Evolutionary conservation across 495 filamentous ascomycete species (phyloP), one percentile per base, ranked within the genome.

Genomic region (Penicillium simplicissimum): DNA sequence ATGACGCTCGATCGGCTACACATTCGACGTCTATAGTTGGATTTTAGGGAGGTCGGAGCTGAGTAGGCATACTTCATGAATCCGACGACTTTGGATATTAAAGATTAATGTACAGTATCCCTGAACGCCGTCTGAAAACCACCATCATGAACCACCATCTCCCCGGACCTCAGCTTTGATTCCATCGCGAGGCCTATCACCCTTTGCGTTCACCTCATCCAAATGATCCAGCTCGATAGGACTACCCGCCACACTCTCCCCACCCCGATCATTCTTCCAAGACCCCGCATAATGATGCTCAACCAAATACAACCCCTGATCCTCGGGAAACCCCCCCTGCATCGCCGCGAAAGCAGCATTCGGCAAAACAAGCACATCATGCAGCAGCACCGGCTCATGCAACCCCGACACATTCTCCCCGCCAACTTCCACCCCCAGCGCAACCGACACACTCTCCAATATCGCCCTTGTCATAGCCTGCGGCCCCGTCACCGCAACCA

Each of bases 271-370:
- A 52, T 62, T 60, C 52, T 75, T 72, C 72, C 72, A 75, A 56
- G 67, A 67, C 14, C 69, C 71, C 21, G 62, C 67, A 51, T 71
- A 71, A 19, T 74, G 68, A 57, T 75, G 71, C 55, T 68, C 64
- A 1, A 74, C 72, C 1, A 75, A 55, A 47, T 69, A 65, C 5
- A 61, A 60, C 28, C 65, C 59, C 38, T 61, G 55, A 37, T 71
- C 47, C 36, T 60, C 40, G 2, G 62, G 49, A 7, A 57, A 64
- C 8, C 60, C 63, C 23, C 45, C 62, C 43, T 68, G 68, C n/a
- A 59, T 45, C 36, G 68, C 59, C 23, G 63, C 63, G 42, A 72
- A 71, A 13, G 65, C 62, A n/a, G 70, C 62, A 60, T 73, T 63
- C 17, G 71, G 71, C 33, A 72, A 37, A 13, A 74, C 61, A 15